Evolutionary conservation across 129 eudicot genomes (phyloP).

Genomic region (Artemisia annua): DNA sequence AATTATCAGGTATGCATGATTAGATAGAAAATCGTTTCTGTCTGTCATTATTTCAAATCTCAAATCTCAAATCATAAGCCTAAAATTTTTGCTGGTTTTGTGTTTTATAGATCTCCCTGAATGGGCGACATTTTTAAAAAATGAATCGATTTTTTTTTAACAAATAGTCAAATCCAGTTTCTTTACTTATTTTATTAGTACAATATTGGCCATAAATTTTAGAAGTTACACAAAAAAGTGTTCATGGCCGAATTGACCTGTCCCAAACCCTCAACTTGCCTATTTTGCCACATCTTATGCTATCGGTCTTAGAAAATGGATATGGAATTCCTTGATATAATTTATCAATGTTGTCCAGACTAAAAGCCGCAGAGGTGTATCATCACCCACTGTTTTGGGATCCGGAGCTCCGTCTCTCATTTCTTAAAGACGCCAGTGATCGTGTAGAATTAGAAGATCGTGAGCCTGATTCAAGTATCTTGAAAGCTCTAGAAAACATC

Average conservation of each 20-base stretch:
- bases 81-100: neutral
- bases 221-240: neutral
- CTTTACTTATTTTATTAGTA: neutral
- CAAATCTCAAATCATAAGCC: neutral
- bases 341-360: constrained; percentile 40
- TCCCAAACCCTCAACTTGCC: neutral
- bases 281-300: neutral
- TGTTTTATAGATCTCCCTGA: neutral
- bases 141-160: no score
- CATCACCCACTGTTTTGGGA: constrained; percentile 84
- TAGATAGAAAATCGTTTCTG: neutral
- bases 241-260: neutral
- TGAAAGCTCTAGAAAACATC: constrained; percentile 56
- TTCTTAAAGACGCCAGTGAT: constrained; percentile 82
- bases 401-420: constrained; percentile 71
- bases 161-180: no score
- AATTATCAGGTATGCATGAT: constrained; percentile 8
- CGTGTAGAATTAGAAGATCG: constrained; percentile 83
- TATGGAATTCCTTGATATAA: neutral
- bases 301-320: neutral
- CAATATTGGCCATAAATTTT: neutral
- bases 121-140: neutral
- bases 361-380: constrained; percentile 53
- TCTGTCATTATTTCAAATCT: neutral
- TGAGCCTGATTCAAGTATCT: constrained; percentile 45